These are phyloP conservation scores for Pecoramyces ruminantium DNA, from an alignment of 192 early-diverging fungal genomes.

Conservation along the genomic window DNA sequence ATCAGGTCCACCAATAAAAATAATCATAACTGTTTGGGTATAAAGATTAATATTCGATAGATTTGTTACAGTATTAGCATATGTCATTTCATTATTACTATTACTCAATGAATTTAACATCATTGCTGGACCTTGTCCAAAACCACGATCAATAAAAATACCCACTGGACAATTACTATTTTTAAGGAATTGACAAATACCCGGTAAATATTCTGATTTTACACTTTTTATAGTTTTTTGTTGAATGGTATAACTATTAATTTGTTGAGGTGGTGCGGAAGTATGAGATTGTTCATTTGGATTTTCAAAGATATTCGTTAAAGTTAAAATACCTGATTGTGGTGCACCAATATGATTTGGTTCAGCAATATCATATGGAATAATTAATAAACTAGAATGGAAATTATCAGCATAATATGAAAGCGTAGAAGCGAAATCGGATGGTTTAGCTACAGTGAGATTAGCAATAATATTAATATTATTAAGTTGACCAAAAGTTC, in stretches of 20 bases:
- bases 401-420: background rate
- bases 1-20: background rate
- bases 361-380: background rate
- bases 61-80: background rate
- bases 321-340: background rate
- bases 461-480: background rate
- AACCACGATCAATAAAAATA: background rate
- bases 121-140: background rate
- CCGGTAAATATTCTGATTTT: background rate
- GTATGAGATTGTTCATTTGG: background rate
- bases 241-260: background rate
- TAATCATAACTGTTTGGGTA: background rate
- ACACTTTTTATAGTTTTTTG: background rate
- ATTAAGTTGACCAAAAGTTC: background rate
- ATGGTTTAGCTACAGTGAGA: background rate
- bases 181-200: background rate
- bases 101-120: background rate
- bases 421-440: background rate
- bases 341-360: background rate
- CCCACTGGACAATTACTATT: background rate
- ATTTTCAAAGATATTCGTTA: background rate
- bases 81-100: background rate
- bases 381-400: background rate
- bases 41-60: background rate
- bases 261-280: background rate